phyloP scores from a whole-genome alignment of 116 monocot genomes.

The Papilionanthe hybrid region DNA sequence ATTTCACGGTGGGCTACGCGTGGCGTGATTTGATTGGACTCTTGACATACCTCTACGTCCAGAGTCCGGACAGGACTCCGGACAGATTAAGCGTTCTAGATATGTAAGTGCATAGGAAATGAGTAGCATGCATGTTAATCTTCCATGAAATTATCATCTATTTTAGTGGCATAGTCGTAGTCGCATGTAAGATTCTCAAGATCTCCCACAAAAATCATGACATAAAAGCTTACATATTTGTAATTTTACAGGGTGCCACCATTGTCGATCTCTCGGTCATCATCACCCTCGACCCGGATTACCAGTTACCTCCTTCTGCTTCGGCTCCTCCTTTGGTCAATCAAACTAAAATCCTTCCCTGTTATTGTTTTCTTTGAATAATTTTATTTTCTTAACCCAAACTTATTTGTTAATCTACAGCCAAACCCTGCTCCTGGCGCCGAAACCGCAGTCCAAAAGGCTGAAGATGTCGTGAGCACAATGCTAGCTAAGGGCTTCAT shows the following conservation, averaged over 20 bases:
- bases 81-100: too few relatives aligned
- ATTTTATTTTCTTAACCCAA: background rate
- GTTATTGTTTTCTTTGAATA: background rate
- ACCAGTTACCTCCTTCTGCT: conserved; percentile 42
- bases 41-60: too few relatives aligned
- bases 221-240: background rate
- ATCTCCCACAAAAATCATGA: background rate
- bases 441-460: conserved; percentile 66
- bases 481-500: conserved; percentile 94
- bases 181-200: background rate
- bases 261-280: conserved; percentile 51
- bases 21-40: too few relatives aligned
- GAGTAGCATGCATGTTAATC: too few relatives aligned
- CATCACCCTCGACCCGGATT: conserved; percentile 34
- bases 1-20: too few relatives aligned
- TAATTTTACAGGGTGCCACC: conserved; percentile 49
- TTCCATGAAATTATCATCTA: too few relatives aligned
- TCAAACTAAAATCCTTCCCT: background rate
- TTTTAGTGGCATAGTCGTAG: too few relatives aligned
- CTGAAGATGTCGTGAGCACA: conserved; percentile 72
- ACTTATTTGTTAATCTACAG: background rate
- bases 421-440: conserved; percentile 19
- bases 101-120: too few relatives aligned
- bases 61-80: too few relatives aligned
- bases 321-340: conserved; percentile 16